These are phyloP conservation scores for Dalbergia cochinchinensis DNA, from an alignment of 306 rosid genomes.

Conservation along the genomic window DNA sequence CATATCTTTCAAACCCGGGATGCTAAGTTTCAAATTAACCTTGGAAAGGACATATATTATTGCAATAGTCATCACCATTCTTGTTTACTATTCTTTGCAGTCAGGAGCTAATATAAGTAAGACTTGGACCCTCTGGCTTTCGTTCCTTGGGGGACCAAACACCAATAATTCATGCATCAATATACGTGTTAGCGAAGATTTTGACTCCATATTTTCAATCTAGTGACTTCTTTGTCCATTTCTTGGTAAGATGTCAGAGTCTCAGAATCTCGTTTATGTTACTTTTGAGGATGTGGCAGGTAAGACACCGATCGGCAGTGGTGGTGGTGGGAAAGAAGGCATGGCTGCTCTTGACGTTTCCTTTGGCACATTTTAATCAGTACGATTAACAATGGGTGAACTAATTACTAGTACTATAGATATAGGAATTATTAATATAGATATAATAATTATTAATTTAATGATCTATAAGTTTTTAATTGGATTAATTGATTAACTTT, in stretches of 20 bases:
- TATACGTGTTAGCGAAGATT: neutral
- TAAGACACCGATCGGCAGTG: neutral
- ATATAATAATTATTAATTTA: neutral
- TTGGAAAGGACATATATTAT: neutral
- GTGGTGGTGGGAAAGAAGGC: neutral
- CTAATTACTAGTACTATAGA: neutral
- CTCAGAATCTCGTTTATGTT: no score
- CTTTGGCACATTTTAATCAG: constrained; percentile 1
- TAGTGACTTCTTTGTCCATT: neutral
- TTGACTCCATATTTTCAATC: neutral
- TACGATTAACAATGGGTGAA: neutral
- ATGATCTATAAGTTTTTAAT: no score
- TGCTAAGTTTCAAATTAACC: neutral
- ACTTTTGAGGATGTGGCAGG: no score
- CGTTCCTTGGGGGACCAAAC: constrained; percentile 10
- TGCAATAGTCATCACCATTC: neutral
- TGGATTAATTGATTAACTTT: no score
- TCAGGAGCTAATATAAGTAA: constrained; percentile 3
- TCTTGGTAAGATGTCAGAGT: neutral
- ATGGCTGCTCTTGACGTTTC: neutral
- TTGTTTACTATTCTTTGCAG: constrained; percentile 29
- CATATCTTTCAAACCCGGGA: neutral
- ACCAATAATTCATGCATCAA: neutral
- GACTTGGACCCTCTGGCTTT: neutral
- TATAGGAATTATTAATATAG: no score